A percentile compares a stretch with the other conserved stretches of the same genome.
These are phyloP conservation scores for Pelargonium citronellum DNA, from an alignment of 441 rosid species.

Conservation along the genomic window DNA sequence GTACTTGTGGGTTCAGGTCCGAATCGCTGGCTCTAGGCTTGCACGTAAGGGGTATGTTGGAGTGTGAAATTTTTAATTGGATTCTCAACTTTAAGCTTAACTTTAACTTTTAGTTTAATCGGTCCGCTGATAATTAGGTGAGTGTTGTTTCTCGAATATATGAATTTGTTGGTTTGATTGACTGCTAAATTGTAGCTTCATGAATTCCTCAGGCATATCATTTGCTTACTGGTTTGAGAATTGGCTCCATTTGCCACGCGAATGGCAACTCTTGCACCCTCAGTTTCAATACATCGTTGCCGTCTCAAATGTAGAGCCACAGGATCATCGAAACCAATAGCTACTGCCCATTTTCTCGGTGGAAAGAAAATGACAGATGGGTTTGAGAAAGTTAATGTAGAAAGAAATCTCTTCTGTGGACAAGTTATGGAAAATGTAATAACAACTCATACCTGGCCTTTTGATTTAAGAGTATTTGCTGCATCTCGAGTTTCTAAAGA, in stretches of 20 bases:
- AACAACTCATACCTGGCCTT: constrained; percentile 13
- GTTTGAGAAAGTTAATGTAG: constrained; percentile 25
- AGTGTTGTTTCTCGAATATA: too few species aligned
- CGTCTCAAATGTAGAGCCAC: constrained; percentile 32
- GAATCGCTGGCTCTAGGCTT: too few species aligned
- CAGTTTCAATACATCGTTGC: constrained; percentile 29
- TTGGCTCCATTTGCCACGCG: constrained; percentile 13
- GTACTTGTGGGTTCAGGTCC: too few species aligned
- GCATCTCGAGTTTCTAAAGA: constrained; percentile 41
- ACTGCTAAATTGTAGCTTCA: too few species aligned
- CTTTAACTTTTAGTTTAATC: too few species aligned
- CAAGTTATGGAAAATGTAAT: constrained; percentile 21
- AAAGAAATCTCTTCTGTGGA: constrained; percentile 25
- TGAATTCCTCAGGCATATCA: too few species aligned
- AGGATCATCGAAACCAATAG: constrained; percentile 31
- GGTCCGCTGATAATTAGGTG: too few species aligned
- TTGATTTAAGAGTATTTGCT: constrained; percentile 37
- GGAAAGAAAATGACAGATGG: constrained; percentile 21
- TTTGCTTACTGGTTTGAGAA: constrained; percentile 12
- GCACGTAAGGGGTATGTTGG: too few species aligned
- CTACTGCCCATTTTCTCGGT: constrained; percentile 23
- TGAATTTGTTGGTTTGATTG: too few species aligned
- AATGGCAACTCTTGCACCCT: constrained; percentile 48
- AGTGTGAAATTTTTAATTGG: too few species aligned
- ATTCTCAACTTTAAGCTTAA: too few species aligned